Percentiles rank a stretch among this genome's conserved stretches.
Evolutionary conservation across 2,329 filamentous ascomycete species (phyloP).

Genomic region (Aschersonia sp.): DNA sequence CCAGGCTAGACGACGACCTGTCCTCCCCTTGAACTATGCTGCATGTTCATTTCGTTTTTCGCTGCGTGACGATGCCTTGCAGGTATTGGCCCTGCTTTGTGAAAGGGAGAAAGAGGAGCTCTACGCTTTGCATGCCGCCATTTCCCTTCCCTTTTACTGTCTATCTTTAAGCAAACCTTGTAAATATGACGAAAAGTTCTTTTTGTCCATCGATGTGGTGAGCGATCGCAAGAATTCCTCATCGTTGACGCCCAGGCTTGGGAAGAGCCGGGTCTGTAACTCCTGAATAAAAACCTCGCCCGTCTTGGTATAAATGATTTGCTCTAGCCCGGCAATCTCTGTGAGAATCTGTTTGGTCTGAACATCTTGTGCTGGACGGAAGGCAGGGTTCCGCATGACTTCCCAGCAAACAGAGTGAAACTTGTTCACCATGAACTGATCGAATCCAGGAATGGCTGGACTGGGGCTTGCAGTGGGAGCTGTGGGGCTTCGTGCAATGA

Average conservation of each 20-base stretch:
- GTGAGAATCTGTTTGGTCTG: slow-evolving; percentile 77
- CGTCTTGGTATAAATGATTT: slow-evolving; percentile 80
- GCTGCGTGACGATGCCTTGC: no score
- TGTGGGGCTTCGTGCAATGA: slow-evolving; percentile 35
- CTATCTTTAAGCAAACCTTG: slow-evolving; percentile 38
- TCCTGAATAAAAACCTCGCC: slow-evolving; percentile 66
- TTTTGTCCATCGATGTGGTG: slow-evolving; percentile 44
- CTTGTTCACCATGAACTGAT: slow-evolving; percentile 73
- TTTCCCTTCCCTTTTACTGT: slow-evolving; percentile 9
- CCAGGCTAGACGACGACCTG: no score
- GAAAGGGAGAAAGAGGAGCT: no score
- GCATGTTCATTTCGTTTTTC: no score
- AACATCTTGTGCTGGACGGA: slow-evolving; percentile 68
- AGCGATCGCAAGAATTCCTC: slow-evolving; percentile 43
- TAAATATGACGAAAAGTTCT: slow-evolving; percentile 50
- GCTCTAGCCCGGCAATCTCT: slow-evolving; percentile 78
- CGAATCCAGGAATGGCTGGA: slow-evolving; percentile 70
- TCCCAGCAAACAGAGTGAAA: slow-evolving; percentile 89
- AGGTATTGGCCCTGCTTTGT: no score
- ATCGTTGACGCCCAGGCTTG: slow-evolving; percentile 48
- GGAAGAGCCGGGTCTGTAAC: slow-evolving; percentile 48
- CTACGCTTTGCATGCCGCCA: no score
- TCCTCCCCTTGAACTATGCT: no score
- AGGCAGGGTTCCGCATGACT: slow-evolving; percentile 62
- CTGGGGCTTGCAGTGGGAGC: slow-evolving; percentile 34